These are phyloP conservation scores for Collybiopsis confluens DNA, from an alignment of 768 basidiomycete genomes.

Conservation along the genomic window DNA sequence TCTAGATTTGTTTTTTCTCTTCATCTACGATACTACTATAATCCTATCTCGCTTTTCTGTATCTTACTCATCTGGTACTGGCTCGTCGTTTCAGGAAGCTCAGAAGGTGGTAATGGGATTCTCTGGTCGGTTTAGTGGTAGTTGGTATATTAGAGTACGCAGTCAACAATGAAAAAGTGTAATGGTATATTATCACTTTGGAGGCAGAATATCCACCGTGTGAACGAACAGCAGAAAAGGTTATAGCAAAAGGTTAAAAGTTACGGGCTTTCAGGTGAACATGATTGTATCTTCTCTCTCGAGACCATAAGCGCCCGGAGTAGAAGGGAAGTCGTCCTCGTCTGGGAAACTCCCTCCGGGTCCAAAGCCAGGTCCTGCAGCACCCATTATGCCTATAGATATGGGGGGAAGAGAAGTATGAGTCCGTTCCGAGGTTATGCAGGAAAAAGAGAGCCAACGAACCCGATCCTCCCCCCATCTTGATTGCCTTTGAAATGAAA, in stretches of 20 bases:
- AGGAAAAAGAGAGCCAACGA: not conserved
- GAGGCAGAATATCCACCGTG: no score
- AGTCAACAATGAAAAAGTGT: not conserved
- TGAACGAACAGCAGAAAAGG: not conserved
- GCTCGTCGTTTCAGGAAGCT: no score
- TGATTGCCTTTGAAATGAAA: constrained; percentile 57
- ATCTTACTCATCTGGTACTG: no score
- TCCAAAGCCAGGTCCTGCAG: not conserved
- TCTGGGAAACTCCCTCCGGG: not conserved
- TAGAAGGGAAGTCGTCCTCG: not conserved
- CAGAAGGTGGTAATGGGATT: not conserved
- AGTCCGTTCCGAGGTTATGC: not conserved
- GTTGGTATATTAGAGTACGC: not conserved
- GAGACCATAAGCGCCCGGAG: not conserved
- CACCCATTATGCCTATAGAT: not conserved
- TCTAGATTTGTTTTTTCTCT: constrained; percentile 2
- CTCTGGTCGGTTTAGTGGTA: not conserved
- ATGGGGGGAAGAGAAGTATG: not conserved
- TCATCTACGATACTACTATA: not conserved
- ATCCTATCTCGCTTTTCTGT: not conserved
- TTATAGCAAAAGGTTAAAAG: not conserved
- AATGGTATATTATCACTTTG: not conserved
- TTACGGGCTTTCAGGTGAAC: not conserved
- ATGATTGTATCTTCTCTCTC: constrained; percentile 2
- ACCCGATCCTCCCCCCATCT: not conserved